These are phyloP conservation scores for Thielaviopsis musarum DNA, from an alignment of 2,329 filamentous ascomycete genomes.

Conservation along the genomic window DNA sequence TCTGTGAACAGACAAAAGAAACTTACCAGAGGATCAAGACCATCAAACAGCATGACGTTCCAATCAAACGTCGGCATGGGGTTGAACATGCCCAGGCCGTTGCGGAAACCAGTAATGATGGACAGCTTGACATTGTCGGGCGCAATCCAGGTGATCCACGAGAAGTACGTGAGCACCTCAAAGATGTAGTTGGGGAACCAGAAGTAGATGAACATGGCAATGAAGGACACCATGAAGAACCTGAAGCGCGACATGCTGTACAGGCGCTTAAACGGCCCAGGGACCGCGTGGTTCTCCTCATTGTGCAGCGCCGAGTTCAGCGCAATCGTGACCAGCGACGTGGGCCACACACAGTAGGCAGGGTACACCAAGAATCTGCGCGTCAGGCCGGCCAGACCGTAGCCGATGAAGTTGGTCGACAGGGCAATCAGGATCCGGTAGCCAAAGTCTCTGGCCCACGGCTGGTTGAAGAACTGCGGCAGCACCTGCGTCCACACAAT, in stretches of 20 bases:
- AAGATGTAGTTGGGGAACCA: slow-evolving; percentile 38
- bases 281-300: slow-evolving; percentile 16
- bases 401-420: slow-evolving; percentile 37
- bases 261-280: slow-evolving; percentile 21
- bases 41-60: slow-evolving; percentile 22
- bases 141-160: slow-evolving; percentile 37
- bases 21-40: slow-evolving; percentile 20
- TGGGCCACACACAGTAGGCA: slow-evolving; percentile 36
- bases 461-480: slow-evolving; percentile 33
- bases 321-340: slow-evolving; percentile 31
- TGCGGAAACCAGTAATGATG: slow-evolving; percentile 21
- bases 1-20: background rate
- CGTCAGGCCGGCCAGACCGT: slow-evolving; percentile 33
- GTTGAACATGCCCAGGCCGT: slow-evolving; percentile 24
- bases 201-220: slow-evolving; percentile 34
- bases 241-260: slow-evolving; percentile 27
- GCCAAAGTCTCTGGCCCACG: slow-evolving; percentile 28
- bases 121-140: slow-evolving; percentile 24
- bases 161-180: slow-evolving; percentile 28
- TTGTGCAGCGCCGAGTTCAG: slow-evolving; percentile 32
- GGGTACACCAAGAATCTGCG: slow-evolving; percentile 36
- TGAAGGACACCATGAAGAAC: slow-evolving; percentile 29
- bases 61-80: slow-evolving; percentile 27
- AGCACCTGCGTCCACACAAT: slow-evolving; percentile 33
- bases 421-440: slow-evolving; percentile 35